Evolutionary conservation across 78 protist species (phyloP), one percentile per base, ranked within the genome.

Genomic region (Capsaspora owczarzaki): DNA sequence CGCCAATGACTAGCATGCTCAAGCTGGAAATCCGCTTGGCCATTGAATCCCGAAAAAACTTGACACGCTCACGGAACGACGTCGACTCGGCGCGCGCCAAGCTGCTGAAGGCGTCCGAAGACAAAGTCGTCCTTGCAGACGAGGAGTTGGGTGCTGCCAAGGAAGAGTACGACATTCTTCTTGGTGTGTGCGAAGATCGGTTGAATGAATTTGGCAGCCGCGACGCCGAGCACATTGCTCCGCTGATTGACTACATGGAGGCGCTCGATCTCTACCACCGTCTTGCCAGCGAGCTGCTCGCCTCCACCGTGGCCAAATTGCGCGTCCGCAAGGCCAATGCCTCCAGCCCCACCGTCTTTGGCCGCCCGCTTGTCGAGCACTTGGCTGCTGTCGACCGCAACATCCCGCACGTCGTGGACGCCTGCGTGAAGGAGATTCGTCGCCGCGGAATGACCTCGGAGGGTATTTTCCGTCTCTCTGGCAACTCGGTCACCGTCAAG

Each of bases 401-500:
- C 33, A 29, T 56, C 8, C 66, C 66, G 10, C 20, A 25, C 66
- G 8, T 56, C 4, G 66, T 56, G 35, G 66, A 56, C 33, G 66
- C 12, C 29, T 56, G 66, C n/a, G 25, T 56, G 10, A 12, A 3
- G 4, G 66, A 16, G 35, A 56, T 56, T 25, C 8, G 33, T 16
- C 20, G n/a, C 35, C 2, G 33, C 35, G 72, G 43, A 8, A 41
- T 63, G 33, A 41, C 27, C 2, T 20, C 43, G 1, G 72, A 63
- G 41, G 72, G 72, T 41, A 63, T 63, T 4, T 63, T 63, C 41
- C 72, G 72, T 14, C 35, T 63, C 72, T 63, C 72, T 35, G 72
- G 72, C 72, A 35, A 29, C 43, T 35, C 41, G 43, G 25, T 25
- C n/a, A 8, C 20, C n/a, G 23, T 63, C 72, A 63, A 63, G 40